phyloP scores from a whole-genome alignment of 2,329 filamentous ascomycete genomes.

The Claviceps sorghi region DNA sequence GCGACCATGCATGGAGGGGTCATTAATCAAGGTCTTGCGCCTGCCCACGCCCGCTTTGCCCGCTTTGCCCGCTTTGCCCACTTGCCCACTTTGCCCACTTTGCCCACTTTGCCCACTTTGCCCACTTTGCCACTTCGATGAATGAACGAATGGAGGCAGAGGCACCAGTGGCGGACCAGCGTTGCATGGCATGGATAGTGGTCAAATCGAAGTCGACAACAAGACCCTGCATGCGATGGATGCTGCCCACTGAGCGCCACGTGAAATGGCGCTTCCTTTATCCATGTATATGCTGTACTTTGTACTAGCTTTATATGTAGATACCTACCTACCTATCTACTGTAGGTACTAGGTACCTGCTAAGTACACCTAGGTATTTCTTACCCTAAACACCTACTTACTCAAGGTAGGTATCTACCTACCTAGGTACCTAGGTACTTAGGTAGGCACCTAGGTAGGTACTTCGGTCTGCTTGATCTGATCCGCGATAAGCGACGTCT shows the following conservation, averaged over 20 bases:
- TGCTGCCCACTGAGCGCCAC: slow-evolving; percentile 1
- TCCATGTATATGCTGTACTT: no score
- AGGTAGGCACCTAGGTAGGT: no score
- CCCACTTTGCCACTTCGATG: neutral
- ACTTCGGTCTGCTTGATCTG: no score
- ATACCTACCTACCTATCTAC: no score
- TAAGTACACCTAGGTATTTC: no score
- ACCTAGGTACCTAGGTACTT: no score
- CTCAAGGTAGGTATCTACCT: no score
- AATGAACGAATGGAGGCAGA: neutral
- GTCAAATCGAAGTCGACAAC: no score
- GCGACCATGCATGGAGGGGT: neutral
- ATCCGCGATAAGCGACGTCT: neutral
- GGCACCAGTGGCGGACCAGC: neutral
- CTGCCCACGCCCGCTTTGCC: neutral
- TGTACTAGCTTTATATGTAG: no score
- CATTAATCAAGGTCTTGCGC: neutral
- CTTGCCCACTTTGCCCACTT: neutral
- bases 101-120: no score
- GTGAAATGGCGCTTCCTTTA: slow-evolving; percentile 2
- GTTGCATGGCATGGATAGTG: neutral
- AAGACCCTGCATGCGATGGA: neutral
- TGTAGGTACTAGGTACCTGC: no score
- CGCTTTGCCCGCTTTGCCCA: neutral
- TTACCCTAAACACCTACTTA: no score